Evolutionary conservation across 2,329 filamentous ascomycete species (phyloP).

Genomic region (Aspergillus sp.): DNA sequence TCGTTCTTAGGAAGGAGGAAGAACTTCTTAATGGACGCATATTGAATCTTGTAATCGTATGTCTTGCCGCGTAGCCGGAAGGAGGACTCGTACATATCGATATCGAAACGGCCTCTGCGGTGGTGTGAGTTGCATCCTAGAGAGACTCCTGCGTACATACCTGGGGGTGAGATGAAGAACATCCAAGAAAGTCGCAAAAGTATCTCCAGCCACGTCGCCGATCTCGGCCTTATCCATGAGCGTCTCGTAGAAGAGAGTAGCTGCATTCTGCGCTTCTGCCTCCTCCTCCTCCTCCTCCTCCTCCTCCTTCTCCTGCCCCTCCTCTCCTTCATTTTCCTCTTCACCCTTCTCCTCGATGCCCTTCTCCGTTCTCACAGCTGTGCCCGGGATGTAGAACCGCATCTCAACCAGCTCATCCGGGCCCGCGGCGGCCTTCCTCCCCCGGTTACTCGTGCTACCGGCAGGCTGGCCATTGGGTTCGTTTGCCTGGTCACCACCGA

Average conservation of each 20-base stretch:
- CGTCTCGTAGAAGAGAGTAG: conserved; percentile 95
- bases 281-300: conserved; percentile 66
- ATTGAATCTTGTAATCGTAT: conserved; percentile 99
- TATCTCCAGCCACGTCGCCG: conserved; percentile 96
- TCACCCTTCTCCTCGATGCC: conserved; percentile 50
- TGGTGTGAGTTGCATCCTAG: not conserved
- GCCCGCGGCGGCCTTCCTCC: conserved; percentile 81
- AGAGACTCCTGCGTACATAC: conserved; percentile 47
- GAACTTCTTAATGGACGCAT: conserved; percentile 96
- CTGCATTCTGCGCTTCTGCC: conserved; percentile 81
- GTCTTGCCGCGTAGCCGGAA: conserved; percentile 97
- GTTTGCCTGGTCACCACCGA: conserved; percentile 62
- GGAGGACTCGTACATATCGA: conserved; percentile 98
- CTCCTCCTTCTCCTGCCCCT: conserved; percentile 50
- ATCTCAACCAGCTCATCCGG: conserved; percentile 94
- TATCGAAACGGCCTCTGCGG: conserved; percentile 89
- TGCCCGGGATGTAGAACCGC: conserved; percentile 96
- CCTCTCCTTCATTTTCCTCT: no score
- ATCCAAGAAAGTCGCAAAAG: conserved; percentile 93
- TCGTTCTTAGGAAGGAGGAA: conserved; percentile 98
- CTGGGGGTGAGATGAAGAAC: conserved; percentile 92
- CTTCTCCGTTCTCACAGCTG: conserved; percentile 63
- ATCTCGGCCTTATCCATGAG: conserved; percentile 98
- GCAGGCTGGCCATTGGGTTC: conserved; percentile 65
- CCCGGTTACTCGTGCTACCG: conserved; percentile 60